Evolutionary conservation across 2,329 filamentous ascomycete genomes (phyloP).

Genomic region (Tolypocladium nubicola): DNA sequence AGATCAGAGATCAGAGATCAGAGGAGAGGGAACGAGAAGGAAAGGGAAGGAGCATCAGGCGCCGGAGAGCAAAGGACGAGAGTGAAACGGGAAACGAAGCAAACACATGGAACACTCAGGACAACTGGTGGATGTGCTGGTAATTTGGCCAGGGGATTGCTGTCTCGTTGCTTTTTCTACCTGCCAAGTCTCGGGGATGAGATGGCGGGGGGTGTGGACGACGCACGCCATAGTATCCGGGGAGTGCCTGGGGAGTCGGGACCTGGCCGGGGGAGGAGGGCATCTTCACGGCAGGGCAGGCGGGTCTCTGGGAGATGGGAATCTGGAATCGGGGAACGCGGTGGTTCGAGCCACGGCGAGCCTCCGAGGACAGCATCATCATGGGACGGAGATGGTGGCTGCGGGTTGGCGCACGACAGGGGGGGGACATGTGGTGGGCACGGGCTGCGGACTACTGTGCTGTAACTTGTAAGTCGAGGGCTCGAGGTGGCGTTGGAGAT

Average conservation of each 20-base stretch:
- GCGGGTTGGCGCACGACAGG: constrained; percentile 1
- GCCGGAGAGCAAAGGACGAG: not conserved
- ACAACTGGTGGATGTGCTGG: not conserved
- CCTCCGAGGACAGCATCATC: not conserved
- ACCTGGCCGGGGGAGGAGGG: not conserved
- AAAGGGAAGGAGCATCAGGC: not conserved
- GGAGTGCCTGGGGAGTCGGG: not conserved
- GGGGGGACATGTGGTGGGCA: not conserved
- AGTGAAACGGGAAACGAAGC: not conserved
- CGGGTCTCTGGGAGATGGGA: not conserved
- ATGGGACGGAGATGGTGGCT: not conserved
- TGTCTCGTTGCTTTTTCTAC: constrained; percentile 2
- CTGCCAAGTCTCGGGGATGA: not conserved
- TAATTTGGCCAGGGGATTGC: not conserved
- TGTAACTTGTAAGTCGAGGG: not conserved
- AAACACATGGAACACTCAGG: not conserved
- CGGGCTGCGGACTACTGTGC: not conserved
- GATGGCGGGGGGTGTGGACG: not conserved
- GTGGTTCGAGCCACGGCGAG: not conserved
- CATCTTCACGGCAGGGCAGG: not conserved
- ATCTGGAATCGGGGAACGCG: not conserved
- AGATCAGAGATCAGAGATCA: not conserved
- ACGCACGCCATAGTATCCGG: not conserved
- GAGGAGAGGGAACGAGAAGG: not conserved
- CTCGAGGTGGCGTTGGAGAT: not conserved